Conservation (phyloP, 306 rosid genomes). For the Fagus sylvatica region DNA sequence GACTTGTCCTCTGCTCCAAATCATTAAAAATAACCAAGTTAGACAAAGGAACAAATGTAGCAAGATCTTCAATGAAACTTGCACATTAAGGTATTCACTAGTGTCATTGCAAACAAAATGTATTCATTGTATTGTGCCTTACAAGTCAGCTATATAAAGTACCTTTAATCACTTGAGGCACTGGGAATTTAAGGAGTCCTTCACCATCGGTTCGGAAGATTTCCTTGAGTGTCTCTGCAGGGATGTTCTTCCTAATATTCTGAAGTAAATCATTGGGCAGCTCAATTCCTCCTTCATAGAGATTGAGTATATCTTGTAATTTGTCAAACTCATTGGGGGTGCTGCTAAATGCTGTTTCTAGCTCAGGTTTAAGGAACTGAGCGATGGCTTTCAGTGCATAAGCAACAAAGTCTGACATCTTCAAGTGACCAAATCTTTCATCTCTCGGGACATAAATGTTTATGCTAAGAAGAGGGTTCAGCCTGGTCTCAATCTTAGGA, state of each 20-base stretch:
- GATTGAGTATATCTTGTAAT: slow-evolving; percentile 56
- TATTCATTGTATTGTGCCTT: not conserved
- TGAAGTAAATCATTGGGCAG: slow-evolving; percentile 46
- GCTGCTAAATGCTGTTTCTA: slow-evolving; percentile 37
- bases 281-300: slow-evolving; percentile 65
- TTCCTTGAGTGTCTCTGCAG: slow-evolving; percentile 58
- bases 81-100: not conserved
- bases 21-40: not conserved
- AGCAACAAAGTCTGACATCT: slow-evolving; percentile 63
- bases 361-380: slow-evolving; percentile 46
- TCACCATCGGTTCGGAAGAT: slow-evolving; percentile 67
- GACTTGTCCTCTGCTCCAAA: slow-evolving; percentile 44
- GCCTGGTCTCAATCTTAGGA: slow-evolving; percentile 50
- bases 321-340: slow-evolving; percentile 43
- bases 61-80: not conserved
- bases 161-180: slow-evolving; percentile 75
- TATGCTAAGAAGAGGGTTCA: slow-evolving; percentile 15
- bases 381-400: slow-evolving; percentile 60
- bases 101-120: not conserved
- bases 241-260: slow-evolving; percentile 37
- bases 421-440: slow-evolving; percentile 69
- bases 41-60: not conserved
- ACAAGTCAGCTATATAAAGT: not conserved
- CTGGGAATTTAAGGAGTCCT: slow-evolving; percentile 46
- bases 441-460: slow-evolving; percentile 72